Evolutionary conservation across 768 basidiomycete genomes (phyloP).

Genomic region (Trametes elegans): DNA sequence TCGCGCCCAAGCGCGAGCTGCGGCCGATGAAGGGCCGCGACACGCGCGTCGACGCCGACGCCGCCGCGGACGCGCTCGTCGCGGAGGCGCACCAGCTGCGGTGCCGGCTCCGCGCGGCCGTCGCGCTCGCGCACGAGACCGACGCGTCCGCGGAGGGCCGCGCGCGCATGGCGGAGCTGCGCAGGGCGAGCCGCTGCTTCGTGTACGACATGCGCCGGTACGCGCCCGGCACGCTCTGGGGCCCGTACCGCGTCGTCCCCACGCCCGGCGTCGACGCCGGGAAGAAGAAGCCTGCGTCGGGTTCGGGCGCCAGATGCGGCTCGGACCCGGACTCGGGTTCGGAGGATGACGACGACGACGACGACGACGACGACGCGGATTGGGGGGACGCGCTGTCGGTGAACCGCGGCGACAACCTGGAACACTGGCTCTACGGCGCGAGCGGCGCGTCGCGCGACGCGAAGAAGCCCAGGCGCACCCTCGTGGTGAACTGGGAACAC

Average conservation of each 20-base stretch:
- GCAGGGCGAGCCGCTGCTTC: conserved; percentile 50
- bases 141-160: conserved; percentile 23
- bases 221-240: conserved; percentile 48
- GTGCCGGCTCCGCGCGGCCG: conserved; percentile 47
- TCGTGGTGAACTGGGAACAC: conserved; percentile 59
- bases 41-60: background rate
- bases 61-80: background rate
- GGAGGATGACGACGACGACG: background rate
- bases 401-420: background rate
- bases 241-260: conserved; percentile 44
- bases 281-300: too few relatives aligned
- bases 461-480: background rate
- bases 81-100: conserved; percentile 30
- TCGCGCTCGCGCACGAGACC: conserved; percentile 44
- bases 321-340: background rate
- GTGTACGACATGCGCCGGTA: conserved; percentile 71
- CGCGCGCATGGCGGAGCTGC: conserved; percentile 32
- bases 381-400: background rate
- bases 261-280: conserved; percentile 5
- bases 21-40: background rate
- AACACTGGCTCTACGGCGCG: background rate
- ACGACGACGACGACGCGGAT: background rate
- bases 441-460: background rate
- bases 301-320: background rate
- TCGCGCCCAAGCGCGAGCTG: background rate